Evolutionary conservation across 768 basidiomycete genomes (phyloP).

Genomic region (Glaciozyma antarctica): DNA sequence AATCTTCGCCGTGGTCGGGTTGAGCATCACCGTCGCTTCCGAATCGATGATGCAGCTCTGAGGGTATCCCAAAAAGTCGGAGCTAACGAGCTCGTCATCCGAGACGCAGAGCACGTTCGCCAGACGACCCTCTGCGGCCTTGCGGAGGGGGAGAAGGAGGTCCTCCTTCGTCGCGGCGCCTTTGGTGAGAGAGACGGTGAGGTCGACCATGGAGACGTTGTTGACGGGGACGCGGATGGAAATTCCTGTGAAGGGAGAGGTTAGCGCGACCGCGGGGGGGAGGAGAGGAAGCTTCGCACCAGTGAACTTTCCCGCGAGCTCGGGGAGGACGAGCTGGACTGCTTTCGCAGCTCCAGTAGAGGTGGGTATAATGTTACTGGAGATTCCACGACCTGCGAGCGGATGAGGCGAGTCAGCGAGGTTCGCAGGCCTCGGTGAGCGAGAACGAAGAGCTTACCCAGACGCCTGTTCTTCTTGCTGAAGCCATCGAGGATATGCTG

Average conservation of each 20-base stretch:
- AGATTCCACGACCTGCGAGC: neutral
- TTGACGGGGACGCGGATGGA: slow-evolving; percentile 40
- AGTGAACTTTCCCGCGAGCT: slow-evolving; percentile 40
- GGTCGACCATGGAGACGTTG: slow-evolving; percentile 40
- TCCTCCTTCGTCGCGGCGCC: slow-evolving; percentile 37
- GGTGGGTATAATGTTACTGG: neutral
- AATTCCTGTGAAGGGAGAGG: slow-evolving; percentile 32
- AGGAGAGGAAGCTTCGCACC: slow-evolving; percentile 24
- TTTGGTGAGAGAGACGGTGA: slow-evolving; percentile 37
- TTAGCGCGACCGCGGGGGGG: neutral
- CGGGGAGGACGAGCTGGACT: slow-evolving; percentile 39
- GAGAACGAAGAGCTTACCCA: neutral
- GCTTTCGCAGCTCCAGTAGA: slow-evolving; percentile 39
- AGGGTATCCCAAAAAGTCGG: slow-evolving; percentile 37
- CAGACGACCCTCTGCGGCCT: slow-evolving; percentile 28
- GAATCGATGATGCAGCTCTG: slow-evolving; percentile 37
- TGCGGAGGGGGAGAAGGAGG: slow-evolving; percentile 37
- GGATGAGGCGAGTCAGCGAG: neutral
- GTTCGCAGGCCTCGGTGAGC: neutral
- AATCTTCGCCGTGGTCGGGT: slow-evolving; percentile 37
- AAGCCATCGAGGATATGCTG: slow-evolving; percentile 41
- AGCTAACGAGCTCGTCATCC: slow-evolving; percentile 40
- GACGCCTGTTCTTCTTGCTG: slow-evolving; percentile 35
- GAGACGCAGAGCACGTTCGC: slow-evolving; percentile 36
- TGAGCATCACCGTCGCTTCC: slow-evolving; percentile 37